Evolutionary conservation across 768 basidiomycete genomes (phyloP), one percentile per base, ranked within the genome.

Genomic region (Gloeostereum incarnatum): DNA sequence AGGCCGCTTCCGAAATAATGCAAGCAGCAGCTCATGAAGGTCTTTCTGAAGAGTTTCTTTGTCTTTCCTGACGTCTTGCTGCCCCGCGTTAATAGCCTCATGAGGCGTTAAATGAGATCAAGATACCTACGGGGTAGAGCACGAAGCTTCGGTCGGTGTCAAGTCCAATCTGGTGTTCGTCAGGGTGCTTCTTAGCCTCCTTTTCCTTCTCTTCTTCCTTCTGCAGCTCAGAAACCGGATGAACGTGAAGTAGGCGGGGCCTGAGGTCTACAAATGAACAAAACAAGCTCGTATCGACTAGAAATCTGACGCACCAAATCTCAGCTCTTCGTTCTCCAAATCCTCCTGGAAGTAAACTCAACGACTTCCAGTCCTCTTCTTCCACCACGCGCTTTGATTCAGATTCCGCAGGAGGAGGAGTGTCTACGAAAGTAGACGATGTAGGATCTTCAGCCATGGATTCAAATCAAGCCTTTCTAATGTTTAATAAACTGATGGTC

Each of bases 111-210:
- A 38, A 16, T 21, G 36, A 11, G 31, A 29, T 38, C 17, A 14
- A 37, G 26, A 60, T 67, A 86, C 90, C 86, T 71, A 77, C 79
- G 53, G 92, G 87, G 60, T 94, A 97, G 44, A 91, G 65, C 39
- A 96, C 87, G 50, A 97, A 97, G 47, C 89, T 91, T 34, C 92
- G 76, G 58, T 92, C 80, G 1, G 92, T 94, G 59, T 96, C 92
- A 23, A 94, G 71, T 41, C 66, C 61, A 44, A 96, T 89, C 59
- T 96, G 92, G 10, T 71, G 77, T 59, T 94, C 92, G 54, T 96
- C 92, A 3, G 58, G 61, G 53, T 91, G 88, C 17, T 64, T 47
- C 14, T 29, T 22, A 21, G 27, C 16, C n/a, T 29, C 25, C 17
- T 36, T 22, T 5, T 20, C 4, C 9, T 5, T 14, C 8, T 27